Base-by-base conservation (phyloP, 2,329 filamentous ascomycete species). In the Fusarium proliferatum region DNA sequence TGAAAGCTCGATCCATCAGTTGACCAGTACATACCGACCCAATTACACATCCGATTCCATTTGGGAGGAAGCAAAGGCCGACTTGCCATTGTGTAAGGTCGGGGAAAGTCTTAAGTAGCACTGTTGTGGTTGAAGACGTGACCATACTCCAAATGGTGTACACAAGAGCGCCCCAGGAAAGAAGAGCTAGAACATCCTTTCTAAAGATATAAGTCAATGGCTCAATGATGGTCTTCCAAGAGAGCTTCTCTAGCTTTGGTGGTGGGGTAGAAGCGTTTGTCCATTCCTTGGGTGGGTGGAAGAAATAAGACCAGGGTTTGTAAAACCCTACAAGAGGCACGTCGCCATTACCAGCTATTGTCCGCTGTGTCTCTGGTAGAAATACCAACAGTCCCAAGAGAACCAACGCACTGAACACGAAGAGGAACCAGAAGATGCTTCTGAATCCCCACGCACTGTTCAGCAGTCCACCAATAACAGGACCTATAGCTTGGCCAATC, bases 71-170 rank as follows among this genome's bases (percentile, higher is more conserved):
- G 11, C 60, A 71, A 3, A 71, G 65, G n/a, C 68, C 68, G 2
- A 69, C 23, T 34, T 69, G 65, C 68, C 68, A 71, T 41, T 69
- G 42, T 23, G 53, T 69, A 13, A 71, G 65, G 16, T 53, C 38
- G 1, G 68, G 65, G 7, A 57, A 71, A 85, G 19, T 79, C 83
- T 2, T 83, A 5, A 81, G 12, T 26, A 64, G 15, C 19, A 63
- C 56, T 21, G 65, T 65, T 5, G 68, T 69, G 15, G 68, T 71
- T 13, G 68, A 71, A 9, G 68, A 65, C 9, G 68, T 71, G 13
- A 87, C 82, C 85, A 87, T 87, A 26, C 82, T 85, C 84, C 85
- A 86, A 16, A 84, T 80, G 1, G 85, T 81, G 53, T 80, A 80
- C 8, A 78, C 62, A 23, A 80, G 66, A 19, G 80, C 80, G 30